Conservation (phyloP, 192 early-diverging fungal species). For the Chytriomyces hyalinus region DNA sequence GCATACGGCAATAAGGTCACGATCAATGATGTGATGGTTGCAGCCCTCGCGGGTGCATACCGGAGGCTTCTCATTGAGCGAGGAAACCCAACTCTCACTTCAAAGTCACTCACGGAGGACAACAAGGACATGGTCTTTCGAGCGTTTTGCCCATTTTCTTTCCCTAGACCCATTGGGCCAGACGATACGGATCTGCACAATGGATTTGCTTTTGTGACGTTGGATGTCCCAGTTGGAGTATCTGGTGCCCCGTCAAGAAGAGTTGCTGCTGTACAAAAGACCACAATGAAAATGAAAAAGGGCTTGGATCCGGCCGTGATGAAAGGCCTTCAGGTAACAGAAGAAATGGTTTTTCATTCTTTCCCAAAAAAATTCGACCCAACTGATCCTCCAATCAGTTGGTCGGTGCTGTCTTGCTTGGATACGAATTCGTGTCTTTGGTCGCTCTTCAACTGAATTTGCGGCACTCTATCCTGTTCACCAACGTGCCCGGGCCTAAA, state of each 20-base stretch:
- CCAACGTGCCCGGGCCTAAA: slow-evolving; percentile 34
- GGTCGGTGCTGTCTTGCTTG: neutral
- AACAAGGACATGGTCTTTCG: neutral
- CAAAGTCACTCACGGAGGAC: neutral
- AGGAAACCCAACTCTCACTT: neutral
- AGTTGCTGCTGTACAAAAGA: neutral
- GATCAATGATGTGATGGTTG: slow-evolving; percentile 27
- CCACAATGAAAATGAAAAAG: neutral
- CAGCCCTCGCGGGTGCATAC: slow-evolving; percentile 27
- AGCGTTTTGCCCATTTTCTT: slow-evolving; percentile 5
- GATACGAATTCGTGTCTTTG: neutral
- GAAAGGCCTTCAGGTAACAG: neutral
- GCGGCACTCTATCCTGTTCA: slow-evolving; percentile 20
- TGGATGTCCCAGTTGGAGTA: slow-evolving; percentile 15
- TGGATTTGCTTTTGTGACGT: slow-evolving; percentile 6
- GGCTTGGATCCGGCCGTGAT: slow-evolving; percentile 1
- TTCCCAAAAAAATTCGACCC: neutral
- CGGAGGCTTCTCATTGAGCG: neutral
- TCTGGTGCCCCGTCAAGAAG: neutral
- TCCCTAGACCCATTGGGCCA: neutral
- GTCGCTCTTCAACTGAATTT: neutral
- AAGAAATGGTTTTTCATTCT: neutral
- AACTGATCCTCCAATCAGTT: neutral
- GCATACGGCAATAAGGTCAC: slow-evolving; percentile 6
- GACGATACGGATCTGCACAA: slow-evolving; percentile 20